A percentile compares a stretch with the other conserved stretches of the same genome.
Evolutionary conservation across 768 basidiomycete genomes (phyloP).

Genomic region (Floccularia luteovirens): DNA sequence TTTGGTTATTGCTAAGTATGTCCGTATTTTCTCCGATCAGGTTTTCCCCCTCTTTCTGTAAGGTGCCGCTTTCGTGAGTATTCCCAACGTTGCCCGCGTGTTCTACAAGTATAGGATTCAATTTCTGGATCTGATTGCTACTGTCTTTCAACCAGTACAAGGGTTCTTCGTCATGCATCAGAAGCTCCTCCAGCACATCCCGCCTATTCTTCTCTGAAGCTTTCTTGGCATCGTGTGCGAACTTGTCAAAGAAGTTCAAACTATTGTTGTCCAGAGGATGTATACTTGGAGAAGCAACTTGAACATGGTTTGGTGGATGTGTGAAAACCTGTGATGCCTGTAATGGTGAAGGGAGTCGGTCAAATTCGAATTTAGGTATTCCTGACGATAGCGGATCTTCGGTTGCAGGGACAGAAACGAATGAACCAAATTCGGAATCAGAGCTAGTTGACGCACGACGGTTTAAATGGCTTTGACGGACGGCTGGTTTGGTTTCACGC

Average conservation of each 20-base stretch:
- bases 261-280: slow-evolving; percentile 16
- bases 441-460: slow-evolving; percentile 14
- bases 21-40: background rate
- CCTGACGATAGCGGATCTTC: slow-evolving; percentile 40
- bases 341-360: slow-evolving; percentile 2
- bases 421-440: slow-evolving; percentile 54
- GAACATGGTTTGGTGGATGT: slow-evolving; percentile 1
- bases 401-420: slow-evolving; percentile 45
- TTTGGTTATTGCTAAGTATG: background rate
- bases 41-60: background rate
- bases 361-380: slow-evolving; percentile 7
- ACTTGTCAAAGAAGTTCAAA: slow-evolving; percentile 52
- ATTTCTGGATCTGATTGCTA: slow-evolving; percentile 4
- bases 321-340: slow-evolving; percentile 2
- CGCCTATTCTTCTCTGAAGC: slow-evolving; percentile 45
- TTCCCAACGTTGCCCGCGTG: background rate
- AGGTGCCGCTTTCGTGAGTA: slow-evolving; percentile 1
- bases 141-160: slow-evolving; percentile 44
- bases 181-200: slow-evolving; percentile 53
- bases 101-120: no score
- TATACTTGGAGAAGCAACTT: slow-evolving; percentile 1
- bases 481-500: background rate
- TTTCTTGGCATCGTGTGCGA: slow-evolving; percentile 47
- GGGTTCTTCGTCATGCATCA: slow-evolving; percentile 64
- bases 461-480: slow-evolving; percentile 8